Percentiles rank a stretch among this genome's conserved stretches.
Conservation (phyloP, 1,139 yeast genomes). For the Pichia sp. region DNA sequence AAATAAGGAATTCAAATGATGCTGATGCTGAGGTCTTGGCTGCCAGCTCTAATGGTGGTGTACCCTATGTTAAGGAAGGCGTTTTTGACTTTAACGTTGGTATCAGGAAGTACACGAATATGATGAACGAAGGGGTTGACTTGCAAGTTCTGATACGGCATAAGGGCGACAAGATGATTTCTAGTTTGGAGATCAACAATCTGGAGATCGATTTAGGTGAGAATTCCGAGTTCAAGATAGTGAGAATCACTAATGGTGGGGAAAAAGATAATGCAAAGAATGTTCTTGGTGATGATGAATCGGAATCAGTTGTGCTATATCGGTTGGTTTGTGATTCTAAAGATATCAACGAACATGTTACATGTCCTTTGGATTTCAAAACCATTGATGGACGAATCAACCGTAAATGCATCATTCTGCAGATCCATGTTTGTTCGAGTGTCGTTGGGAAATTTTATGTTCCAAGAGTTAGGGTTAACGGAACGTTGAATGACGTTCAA, state of each 20-base stretch:
- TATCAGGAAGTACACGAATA: constrained; percentile 16
- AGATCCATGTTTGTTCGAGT: constrained; percentile 24
- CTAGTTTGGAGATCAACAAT: constrained; percentile 22
- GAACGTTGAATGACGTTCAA: constrained; percentile 7
- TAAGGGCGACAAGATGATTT: constrained; percentile 26
- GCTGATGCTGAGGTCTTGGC: not conserved
- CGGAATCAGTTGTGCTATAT: not conserved
- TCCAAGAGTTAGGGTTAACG: constrained; percentile 8
- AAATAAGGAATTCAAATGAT: not conserved
- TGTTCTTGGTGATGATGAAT: not conserved
- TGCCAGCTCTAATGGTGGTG: constrained; percentile 5
- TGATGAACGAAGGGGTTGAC: constrained; percentile 24
- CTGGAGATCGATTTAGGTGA: constrained; percentile 26
- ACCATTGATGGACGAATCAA: constrained; percentile 7
- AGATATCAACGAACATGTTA: not conserved
- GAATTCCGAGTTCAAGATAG: constrained; percentile 8
- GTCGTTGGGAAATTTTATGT: constrained; percentile 24
- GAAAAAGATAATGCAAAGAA: not conserved
- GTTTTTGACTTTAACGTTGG: constrained; percentile 28
- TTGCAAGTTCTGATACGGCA: constrained; percentile 33
- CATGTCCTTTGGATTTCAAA: constrained; percentile 5
- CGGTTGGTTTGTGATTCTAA: not conserved
- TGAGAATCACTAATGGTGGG: constrained; percentile 4
- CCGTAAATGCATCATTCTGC: constrained; percentile 19
- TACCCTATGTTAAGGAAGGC: constrained; percentile 22